Evolutionary conservation across 1,284 basidiomycete species (phyloP), one percentile per base, ranked within the genome.

Genomic region (Apiotrichum veenhuisii): DNA sequence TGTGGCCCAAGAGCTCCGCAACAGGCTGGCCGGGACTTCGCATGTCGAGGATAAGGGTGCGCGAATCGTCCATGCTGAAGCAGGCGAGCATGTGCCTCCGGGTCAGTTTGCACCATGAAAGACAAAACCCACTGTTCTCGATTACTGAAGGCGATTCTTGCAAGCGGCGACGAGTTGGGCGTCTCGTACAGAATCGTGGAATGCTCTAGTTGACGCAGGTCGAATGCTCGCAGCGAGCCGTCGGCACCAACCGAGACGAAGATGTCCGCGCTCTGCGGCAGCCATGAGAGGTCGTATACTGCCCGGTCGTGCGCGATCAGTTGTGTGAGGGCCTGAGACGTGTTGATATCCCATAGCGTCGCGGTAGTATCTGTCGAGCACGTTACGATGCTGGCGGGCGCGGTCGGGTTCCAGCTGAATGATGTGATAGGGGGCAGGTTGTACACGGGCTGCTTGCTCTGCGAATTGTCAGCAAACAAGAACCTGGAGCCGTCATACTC

Each of bases 221-320:
- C 96, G 73, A 98, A 99, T 10, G 96, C 94, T 48, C 96, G 89
- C 37, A 98, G 80, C 58, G 88, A 92, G 14, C 96, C 96, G 72
- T 99, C 96, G 15, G 95, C 96, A 25, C 96, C 96, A 22, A 98
- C 96, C 17, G 91, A 95, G 34, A 98, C 94, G 76, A 99, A 99
- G 63, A 98, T 94, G 74, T 98, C 94, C 5, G 90, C 89, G 14
- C 91, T 95, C n/a, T 87, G 85, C 2, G 96, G 96, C n/a, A 97
- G 84, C 95, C 96, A 98, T 41, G 91, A 93, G 60, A 76, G 54
- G 48, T 76, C 74, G 52, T 72, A 76, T 7, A 99, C 96, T 74
- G 98, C 96, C 47, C 92, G 85, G 80, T 99, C 96, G 79, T 99
- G 96, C 0, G 96, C 96, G 73, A 95, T 95, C 64, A 94, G 84